Percentiles rank a stretch among this genome's conserved stretches.
Evolutionary conservation across 2,329 filamentous ascomycete species (phyloP).

Genomic region (Exophiala bonariae): DNA sequence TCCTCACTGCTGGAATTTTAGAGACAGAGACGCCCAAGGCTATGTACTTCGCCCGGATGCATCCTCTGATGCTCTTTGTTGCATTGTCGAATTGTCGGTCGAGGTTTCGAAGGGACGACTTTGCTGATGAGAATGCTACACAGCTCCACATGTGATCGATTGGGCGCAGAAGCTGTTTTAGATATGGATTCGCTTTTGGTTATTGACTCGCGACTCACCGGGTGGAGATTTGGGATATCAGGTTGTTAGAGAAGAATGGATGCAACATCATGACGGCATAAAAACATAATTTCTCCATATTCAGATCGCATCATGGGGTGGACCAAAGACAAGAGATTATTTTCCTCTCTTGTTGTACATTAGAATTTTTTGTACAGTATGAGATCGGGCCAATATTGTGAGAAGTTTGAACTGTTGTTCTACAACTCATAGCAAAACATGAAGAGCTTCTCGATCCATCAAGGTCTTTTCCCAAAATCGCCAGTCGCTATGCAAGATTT

Average conservation of each 20-base stretch:
- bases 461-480: slow-evolving; percentile 9
- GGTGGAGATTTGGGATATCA: neutral
- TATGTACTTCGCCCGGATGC: no score
- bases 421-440: slow-evolving; percentile 3
- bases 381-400: slow-evolving; percentile 6
- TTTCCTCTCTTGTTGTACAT: slow-evolving; percentile 1
- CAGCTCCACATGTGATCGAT: slow-evolving; percentile 52
- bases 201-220: no score
- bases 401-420: no score
- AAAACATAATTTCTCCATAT: no score
- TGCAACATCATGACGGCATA: neutral
- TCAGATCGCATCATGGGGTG: no score
- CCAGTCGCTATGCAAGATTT: slow-evolving; percentile 21
- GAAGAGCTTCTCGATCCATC: slow-evolving; percentile 13
- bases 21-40: neutral
- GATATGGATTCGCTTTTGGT: slow-evolving; percentile 17
- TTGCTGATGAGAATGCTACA: slow-evolving; percentile 4
- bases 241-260: no score
- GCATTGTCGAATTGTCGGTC: no score
- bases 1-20: neutral
- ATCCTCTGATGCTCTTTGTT: no score
- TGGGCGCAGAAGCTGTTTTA: slow-evolving; percentile 50
- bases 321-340: no score
- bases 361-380: slow-evolving; percentile 36
- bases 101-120: neutral